Evolutionary conservation across 805 yeast species (phyloP).

Genomic region (Saturnispora mendoncae): DNA sequence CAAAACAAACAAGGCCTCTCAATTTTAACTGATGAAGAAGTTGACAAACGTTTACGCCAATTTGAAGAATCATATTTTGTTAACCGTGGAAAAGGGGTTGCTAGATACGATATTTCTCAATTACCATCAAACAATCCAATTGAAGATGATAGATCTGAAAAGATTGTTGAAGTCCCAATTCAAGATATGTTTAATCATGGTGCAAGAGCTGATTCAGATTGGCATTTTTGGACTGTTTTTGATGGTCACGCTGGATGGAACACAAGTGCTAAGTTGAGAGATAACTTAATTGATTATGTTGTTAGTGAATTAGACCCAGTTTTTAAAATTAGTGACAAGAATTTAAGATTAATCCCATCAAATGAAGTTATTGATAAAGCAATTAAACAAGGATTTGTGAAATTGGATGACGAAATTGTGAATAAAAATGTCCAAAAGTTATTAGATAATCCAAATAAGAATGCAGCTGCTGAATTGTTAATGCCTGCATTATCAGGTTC

Average conservation of each 20-base stretch:
- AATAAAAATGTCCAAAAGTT: conserved; percentile 62
- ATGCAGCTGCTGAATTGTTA: conserved; percentile 60
- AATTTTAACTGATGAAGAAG: conserved; percentile 59
- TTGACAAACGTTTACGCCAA: conserved; percentile 56
- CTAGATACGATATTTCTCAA: conserved; percentile 83
- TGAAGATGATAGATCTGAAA: conserved; percentile 88
- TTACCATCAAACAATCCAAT: conserved; percentile 87
- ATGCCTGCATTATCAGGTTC: conserved; percentile 96
- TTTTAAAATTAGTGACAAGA: conserved; percentile 46
- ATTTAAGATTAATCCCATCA: conserved; percentile 51
- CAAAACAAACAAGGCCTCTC: conserved; percentile 46
- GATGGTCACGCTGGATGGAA: conserved; percentile 98
- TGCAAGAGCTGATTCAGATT: conserved; percentile 45
- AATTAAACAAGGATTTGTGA: conserved; percentile 68
- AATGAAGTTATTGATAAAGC: conserved; percentile 71
- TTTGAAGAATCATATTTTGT: conserved; percentile 74
- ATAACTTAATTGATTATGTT: conserved; percentile 68
- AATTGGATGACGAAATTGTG: conserved; percentile 81
- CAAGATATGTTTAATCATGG: conserved; percentile 47
- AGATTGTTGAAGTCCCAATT: conserved; percentile 65
- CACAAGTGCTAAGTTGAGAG: conserved; percentile 79
- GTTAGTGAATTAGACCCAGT: conserved; percentile 63
- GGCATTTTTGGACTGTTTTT: conserved; percentile 92
- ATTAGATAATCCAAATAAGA: conserved; percentile 56
- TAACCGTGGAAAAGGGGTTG: conserved; percentile 78